Base-by-base conservation (phyloP, 441 rosid species). In the Rhodomyrtus psidioides region DNA sequence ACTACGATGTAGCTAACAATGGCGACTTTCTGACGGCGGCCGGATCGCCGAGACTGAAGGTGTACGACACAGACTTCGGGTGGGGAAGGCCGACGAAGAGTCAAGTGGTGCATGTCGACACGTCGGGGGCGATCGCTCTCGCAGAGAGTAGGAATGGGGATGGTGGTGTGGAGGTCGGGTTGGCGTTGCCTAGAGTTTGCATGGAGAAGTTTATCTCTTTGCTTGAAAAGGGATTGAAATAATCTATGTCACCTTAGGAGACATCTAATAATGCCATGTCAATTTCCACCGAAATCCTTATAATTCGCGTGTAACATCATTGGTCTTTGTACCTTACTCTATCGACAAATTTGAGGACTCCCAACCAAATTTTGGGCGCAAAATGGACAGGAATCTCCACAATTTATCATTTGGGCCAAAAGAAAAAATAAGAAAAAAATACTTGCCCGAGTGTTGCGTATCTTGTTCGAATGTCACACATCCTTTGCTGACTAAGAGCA, bases 1-100 rank as follows among this genome's bases (percentile, higher is more conserved):
- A 59, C 24, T 34, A 0, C 24, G 17, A 44, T 46, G 17, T 12
- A 15, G 6, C 23, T 13, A 28, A 54, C 27, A 14, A 28, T 2
- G 87, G 81, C 9, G 16, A 75, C n/a, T 84, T 65, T 6, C n/a
- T 46, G 76, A 6, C 39, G 6, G 83, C 55, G 28, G 85, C 87
- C 1, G 85, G 84, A 75, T 87, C 87, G 6, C 58, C 85, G 13
- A 82, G 60, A 44, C 44, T 91, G 6, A 59, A 84, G 1, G 89
- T 83, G 7, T 91, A 90, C 55, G 93, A 91, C 8, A 90, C 87
- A 4, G 91, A 93, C 85, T 91, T 92, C 12, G 93, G 93, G 10
- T 93, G 94, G 93, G 92, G 94, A 23, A 92, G 74, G 83, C 91
- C 93, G 0, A 90, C 26, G 54, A 90, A 88, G 88, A 79, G 59